Conservation (phyloP, 2,329 filamentous ascomycete species). For the Trichoderma lentiforme region DNA sequence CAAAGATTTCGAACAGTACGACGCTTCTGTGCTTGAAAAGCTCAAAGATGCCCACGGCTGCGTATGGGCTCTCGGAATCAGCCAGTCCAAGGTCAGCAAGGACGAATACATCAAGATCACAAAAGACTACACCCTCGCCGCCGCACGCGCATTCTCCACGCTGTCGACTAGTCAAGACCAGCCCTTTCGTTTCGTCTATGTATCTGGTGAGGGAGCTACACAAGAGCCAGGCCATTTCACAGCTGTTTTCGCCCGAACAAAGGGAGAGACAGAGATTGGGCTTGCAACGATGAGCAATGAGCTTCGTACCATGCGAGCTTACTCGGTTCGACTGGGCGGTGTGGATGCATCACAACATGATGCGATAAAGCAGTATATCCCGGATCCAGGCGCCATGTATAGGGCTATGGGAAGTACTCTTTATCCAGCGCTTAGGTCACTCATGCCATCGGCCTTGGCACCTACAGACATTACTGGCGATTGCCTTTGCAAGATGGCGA, state of each 20-base stretch:
- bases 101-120: conserved; percentile 70
- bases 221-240: not conserved
- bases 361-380: not conserved
- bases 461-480: not conserved
- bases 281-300: not conserved
- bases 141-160: conserved; percentile 27
- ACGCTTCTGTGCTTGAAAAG: not conserved
- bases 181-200: not conserved
- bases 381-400: not conserved
- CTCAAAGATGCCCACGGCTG: not conserved
- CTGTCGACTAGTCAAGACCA: not conserved
- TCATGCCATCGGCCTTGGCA: not conserved
- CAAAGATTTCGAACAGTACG: not conserved
- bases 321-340: not conserved
- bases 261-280: not conserved
- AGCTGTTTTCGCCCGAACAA: not conserved
- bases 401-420: not conserved
- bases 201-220: not conserved
- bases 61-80: conserved; percentile 50
- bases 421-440: not conserved
- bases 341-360: not conserved
- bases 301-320: not conserved
- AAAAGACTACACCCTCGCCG: conserved; percentile 60
- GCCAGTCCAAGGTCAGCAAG: conserved; percentile 55
- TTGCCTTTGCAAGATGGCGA: not conserved